phyloP scores from a whole-genome alignment of 2,329 filamentous ascomycete species.

The Xylogone sp. region DNA sequence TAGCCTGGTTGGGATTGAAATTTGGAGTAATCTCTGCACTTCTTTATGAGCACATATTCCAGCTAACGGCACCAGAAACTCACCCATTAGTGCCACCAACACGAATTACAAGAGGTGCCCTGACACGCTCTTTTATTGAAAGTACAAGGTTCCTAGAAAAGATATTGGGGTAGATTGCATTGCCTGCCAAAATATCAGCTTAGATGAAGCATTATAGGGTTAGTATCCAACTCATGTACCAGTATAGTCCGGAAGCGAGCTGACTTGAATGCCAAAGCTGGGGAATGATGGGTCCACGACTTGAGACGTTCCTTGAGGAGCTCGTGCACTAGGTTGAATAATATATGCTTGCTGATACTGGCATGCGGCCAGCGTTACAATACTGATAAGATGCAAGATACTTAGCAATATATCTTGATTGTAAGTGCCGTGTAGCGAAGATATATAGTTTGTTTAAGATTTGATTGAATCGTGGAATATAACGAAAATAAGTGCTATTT shows the following conservation, averaged over 20 bases:
- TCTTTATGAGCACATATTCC: neutral
- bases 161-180: neutral
- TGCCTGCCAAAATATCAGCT: neutral
- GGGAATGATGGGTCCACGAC: neutral
- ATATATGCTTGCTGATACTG: neutral
- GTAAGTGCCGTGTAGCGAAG: neutral
- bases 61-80: neutral
- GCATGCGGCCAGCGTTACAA: neutral
- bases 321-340: neutral
- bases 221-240: neutral
- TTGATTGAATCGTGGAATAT: neutral
- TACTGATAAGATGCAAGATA: neutral
- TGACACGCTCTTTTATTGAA: neutral
- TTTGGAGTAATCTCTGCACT: neutral
- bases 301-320: neutral
- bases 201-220: neutral
- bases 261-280: neutral
- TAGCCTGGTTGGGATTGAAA: neutral
- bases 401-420: neutral
- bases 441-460: neutral
- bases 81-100: neutral
- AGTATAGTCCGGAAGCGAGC: neutral
- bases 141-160: neutral
- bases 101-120: neutral
- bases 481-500: neutral